Base-by-base conservation (phyloP, 176 grass and related monocot genomes). In the Rhynchospora pubera region DNA sequence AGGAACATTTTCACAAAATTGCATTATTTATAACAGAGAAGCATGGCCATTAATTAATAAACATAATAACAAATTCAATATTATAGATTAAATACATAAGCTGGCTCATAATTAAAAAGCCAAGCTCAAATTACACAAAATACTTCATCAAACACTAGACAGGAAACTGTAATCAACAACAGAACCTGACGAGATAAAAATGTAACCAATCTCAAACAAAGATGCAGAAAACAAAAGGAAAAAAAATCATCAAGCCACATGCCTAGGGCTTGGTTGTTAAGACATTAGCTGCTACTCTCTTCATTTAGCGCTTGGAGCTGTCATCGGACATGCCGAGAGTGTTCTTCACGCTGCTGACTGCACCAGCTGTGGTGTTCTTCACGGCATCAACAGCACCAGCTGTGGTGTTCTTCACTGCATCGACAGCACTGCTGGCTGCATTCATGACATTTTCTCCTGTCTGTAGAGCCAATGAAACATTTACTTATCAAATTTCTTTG, bases 391-490 rank as follows among this genome's bases (percentile, higher is more conserved):
- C 79, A 66, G 79, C 59, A 53, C 59, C 57, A 3, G 58, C 24
- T 3, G 78, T 62, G 18, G 78, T 80, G 78, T 23, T 80, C 78
- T 80, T 80, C 32, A 80, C 78, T 13, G 78, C 78, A 21, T 80
- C 57, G 7, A 42, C 78, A 44, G 78, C 58, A 52, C 44, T 42
- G 0, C 61, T 50, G 5, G 78, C 57, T 7, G 79, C 59, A 7
- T 65, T 65, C 10, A 61, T 65, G 12, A 62, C 62, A 2, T 13
- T 65, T 28, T 30, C 60, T 51, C 62, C 62, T 6, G 60, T 82
- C 59, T 45, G 26, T 15, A 65, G 23, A 46, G 45, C 12, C 44
- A 34, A 10, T 0, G 53, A 26, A 47, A 42, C 14, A 34, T 1
- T 81, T 64, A 15, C 19, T 15, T 5, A 53, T 6, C 23, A 79